These are phyloP conservation scores for Pseudopithomyces chartarum DNA, from an alignment of 2,329 filamentous ascomycete genomes.

Conservation along the genomic window DNA sequence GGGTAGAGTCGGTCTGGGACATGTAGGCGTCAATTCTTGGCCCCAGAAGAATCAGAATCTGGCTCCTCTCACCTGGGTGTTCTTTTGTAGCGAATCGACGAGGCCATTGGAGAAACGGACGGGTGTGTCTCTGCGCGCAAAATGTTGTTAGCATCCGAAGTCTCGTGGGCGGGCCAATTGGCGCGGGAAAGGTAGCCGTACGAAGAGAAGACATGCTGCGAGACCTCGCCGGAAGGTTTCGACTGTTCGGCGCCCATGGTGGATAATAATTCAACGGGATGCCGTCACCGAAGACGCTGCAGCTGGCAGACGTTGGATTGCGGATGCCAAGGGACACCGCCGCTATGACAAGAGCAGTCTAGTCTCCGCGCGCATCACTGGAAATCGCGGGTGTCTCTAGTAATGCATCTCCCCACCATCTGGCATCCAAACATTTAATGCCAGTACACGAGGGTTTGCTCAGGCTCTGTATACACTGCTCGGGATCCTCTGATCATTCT, in stretches of 20 bases:
- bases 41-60: background rate
- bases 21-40: slow-evolving; percentile 8
- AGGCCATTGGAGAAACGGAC: slow-evolving; percentile 79
- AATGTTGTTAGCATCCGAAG: slow-evolving; percentile 37
- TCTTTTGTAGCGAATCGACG: slow-evolving; percentile 81
- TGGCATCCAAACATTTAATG: background rate
- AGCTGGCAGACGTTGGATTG: slow-evolving; percentile 36
- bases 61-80: slow-evolving; percentile 70
- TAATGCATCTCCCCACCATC: too few relatives aligned
- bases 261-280: slow-evolving; percentile 26
- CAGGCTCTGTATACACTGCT: background rate
- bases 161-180: slow-evolving; percentile 28
- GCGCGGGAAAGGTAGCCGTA: slow-evolving; percentile 42
- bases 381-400: slow-evolving; percentile 10
- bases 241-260: slow-evolving; percentile 67
- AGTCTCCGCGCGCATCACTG: slow-evolving; percentile 8
- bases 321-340: slow-evolving; percentile 26
- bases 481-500: background rate
- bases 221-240: slow-evolving; percentile 59
- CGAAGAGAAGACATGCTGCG: slow-evolving; percentile 68
- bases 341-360: slow-evolving; percentile 22
- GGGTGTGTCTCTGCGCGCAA: slow-evolving; percentile 60
- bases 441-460: background rate
- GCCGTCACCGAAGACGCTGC: slow-evolving; percentile 22
- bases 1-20: slow-evolving; percentile 81